Conservation (phyloP, 257 asterid species). For the Handroanthus guayacan region DNA sequence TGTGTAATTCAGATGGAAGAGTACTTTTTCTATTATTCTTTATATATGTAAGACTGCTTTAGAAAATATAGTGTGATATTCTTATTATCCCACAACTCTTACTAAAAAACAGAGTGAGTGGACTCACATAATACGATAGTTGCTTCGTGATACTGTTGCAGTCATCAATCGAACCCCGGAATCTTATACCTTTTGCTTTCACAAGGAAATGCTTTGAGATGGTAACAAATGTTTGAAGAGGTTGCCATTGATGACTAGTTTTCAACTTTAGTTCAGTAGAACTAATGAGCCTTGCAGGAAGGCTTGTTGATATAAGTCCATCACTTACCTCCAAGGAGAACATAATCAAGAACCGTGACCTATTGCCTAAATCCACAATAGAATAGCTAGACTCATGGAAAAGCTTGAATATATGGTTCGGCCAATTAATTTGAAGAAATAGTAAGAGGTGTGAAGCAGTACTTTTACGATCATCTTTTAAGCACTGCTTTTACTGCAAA, state of each 20-base stretch:
- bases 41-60: no score
- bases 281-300: slow-evolving; percentile 71
- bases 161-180: slow-evolving; percentile 68
- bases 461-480: no score
- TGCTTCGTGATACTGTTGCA: slow-evolving; percentile 70
- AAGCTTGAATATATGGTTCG: no score
- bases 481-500: no score
- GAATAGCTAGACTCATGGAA: no score
- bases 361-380: slow-evolving; percentile 53
- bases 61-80: no score
- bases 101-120: neutral
- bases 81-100: no score
- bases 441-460: no score
- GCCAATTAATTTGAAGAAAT: no score
- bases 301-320: slow-evolving; percentile 70
- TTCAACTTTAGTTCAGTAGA: slow-evolving; percentile 78
- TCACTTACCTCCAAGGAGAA: slow-evolving; percentile 79
- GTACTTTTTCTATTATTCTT: no score
- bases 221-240: slow-evolving; percentile 84
- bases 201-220: slow-evolving; percentile 80
- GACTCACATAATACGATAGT: slow-evolving; percentile 69
- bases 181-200: slow-evolving; percentile 85
- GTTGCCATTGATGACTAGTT: slow-evolving; percentile 82
- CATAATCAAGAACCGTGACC: slow-evolving; percentile 65
- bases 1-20: neutral